Conservation (phyloP, 2,329 filamentous ascomycete species). For the Pseudogymnoascus pannorum region DNA sequence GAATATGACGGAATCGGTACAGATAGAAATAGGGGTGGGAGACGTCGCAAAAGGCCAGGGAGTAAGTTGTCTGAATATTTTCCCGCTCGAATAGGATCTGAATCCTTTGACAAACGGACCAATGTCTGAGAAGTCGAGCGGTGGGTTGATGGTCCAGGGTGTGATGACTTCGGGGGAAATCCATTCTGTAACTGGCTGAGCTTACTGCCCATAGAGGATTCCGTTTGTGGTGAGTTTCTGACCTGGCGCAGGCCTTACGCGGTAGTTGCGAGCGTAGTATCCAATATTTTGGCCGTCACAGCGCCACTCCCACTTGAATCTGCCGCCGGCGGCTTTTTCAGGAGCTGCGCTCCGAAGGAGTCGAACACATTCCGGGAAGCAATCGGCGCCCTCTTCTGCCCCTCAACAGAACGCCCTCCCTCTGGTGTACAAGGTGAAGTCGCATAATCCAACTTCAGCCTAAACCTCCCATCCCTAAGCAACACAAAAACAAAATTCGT, state of each 20-base stretch:
- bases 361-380: conserved; percentile 27
- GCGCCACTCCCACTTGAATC: conserved; percentile 36
- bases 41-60: conserved; percentile 25
- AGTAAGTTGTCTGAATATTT: conserved; percentile 32
- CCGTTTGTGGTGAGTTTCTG: conserved; percentile 32
- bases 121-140: conserved; percentile 31
- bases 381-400: too few species aligned
- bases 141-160: conserved; percentile 30
- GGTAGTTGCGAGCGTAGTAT: conserved; percentile 36
- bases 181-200: conserved; percentile 36
- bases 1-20: not conserved
- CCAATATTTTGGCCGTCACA: conserved; percentile 23
- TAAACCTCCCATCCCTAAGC: too few species aligned
- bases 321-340: conserved; percentile 25
- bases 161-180: conserved; percentile 36
- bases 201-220: conserved; percentile 35
- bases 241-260: conserved; percentile 30
- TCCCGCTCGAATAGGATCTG: conserved; percentile 23
- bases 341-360: conserved; percentile 28
- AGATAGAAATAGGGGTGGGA: not conserved
- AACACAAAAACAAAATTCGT: too few species aligned
- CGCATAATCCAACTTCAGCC: too few species aligned
- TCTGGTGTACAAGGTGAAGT: too few species aligned
- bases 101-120: conserved; percentile 27
- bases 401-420: too few species aligned